Base-by-base conservation (phyloP, 176 grass and related monocot genomes). In the Aegilops speltoides region DNA sequence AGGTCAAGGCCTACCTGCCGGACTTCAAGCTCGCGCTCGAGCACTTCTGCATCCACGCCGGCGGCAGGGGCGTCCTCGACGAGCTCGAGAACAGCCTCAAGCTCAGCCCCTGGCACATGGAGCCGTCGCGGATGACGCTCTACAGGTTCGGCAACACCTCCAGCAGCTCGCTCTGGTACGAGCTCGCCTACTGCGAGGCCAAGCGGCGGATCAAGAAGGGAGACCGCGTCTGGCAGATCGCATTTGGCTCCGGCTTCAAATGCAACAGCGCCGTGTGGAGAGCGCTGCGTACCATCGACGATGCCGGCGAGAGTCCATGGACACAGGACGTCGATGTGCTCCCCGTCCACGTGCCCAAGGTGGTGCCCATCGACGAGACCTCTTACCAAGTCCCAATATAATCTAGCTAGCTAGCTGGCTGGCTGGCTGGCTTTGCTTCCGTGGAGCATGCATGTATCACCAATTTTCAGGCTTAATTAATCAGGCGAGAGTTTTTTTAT, bases 31-130 rank as follows among this genome's bases (percentile, higher is more conserved):
- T 94, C n/a, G 96, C 96, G 2, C 89, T 98, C 37, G 96, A 98
- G n/a, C 96, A 98, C 80, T 98, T 98, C 87, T 98, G 96, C 96
- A 94, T 98, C 85, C 96, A 98, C 81, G 96, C 96, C 1, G 96
- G 93, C 0, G 96, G 96, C 1, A 73, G 96, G 3, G 96, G 91
- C 2, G 96, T 98, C 25, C 86, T 98, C 15, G 96, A 98, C 74
- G 93, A 94, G 84, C 84, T 98, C 5, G 88, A 98, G 93, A 89
- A 92, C 59, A 95, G 87, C 86, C 84, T 98, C 33, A 89, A 92
- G 78, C 91, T 98, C 14, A 94, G 75, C 43, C 70, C 90, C 0
- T 94, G 93, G 91, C 82, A 98, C 79, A 95, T 98, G 96, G 96
- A 98, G 65, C 96, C 96, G 0, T 98, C 96, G 0, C 29, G 96